A percentile compares a stretch with the other conserved stretches of the same genome.
These are phyloP conservation scores for Solanum piurae DNA, from an alignment of 257 asterid species.

Conservation along the genomic window DNA sequence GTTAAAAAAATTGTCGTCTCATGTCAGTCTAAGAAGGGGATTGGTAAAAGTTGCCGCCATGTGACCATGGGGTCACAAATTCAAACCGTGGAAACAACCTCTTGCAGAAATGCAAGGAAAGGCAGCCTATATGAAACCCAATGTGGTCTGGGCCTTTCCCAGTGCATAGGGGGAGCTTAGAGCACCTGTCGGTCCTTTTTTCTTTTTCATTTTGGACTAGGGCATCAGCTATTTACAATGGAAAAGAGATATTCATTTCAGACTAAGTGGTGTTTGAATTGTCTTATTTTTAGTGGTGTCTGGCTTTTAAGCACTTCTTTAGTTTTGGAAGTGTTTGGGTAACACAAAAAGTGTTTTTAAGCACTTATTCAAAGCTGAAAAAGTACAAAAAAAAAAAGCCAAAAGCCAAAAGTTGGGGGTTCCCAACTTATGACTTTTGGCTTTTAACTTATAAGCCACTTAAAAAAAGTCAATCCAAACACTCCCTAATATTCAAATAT, in stretches of 20 bases:
- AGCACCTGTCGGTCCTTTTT: neutral
- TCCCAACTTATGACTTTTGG: neutral
- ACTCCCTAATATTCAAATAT: neutral
- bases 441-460: neutral
- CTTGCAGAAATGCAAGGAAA: neutral
- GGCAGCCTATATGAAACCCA: neutral
- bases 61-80: neutral
- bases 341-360: neutral
- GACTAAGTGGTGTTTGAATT: neutral
- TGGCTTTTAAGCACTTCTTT: neutral
- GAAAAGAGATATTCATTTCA: neutral
- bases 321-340: neutral
- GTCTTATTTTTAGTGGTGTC: neutral
- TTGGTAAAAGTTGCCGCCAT: neutral
- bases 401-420: neutral
- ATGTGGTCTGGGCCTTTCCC: neutral
- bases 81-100: neutral
- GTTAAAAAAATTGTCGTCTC: neutral
- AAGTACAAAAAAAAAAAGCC: neutral
- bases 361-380: neutral
- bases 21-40: neutral
- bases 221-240: neutral
- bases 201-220: neutral
- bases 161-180: neutral
- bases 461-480: neutral